Conservation (phyloP, 306 rosid genomes). For the Prunus mongolica region DNA sequence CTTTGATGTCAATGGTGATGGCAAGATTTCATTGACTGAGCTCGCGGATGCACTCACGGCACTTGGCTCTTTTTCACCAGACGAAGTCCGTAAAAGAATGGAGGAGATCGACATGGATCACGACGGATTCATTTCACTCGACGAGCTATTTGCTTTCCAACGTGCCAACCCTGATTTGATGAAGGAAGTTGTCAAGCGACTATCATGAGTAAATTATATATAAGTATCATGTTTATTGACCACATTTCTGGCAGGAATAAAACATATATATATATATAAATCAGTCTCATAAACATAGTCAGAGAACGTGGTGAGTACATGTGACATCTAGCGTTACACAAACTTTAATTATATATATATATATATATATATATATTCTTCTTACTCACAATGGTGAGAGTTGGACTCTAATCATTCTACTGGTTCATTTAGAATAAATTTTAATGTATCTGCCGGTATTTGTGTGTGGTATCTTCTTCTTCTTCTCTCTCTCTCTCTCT, state of each 20-base stretch:
- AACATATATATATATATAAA: neutral
- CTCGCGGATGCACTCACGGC: conserved; percentile 50
- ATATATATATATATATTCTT: neutral
- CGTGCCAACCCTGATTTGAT: conserved; percentile 44
- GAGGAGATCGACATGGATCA: conserved; percentile 57
- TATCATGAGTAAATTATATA: conserved; percentile 3
- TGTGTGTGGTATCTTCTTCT: neutral
- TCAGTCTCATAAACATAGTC: neutral
- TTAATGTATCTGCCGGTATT: neutral
- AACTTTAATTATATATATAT: neutral
- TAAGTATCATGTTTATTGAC: neutral
- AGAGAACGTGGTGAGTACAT: neutral
- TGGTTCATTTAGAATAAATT: neutral
- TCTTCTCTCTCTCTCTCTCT: neutral
- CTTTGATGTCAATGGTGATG: conserved; percentile 62
- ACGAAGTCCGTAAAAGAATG: conserved; percentile 52
- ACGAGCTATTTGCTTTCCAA: conserved; percentile 51
- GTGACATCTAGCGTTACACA: neutral
- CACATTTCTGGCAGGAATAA: neutral
- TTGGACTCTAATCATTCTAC: neutral
- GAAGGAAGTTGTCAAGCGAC: conserved; percentile 44
- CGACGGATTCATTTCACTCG: conserved; percentile 55
- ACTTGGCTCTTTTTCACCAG: conserved; percentile 46
- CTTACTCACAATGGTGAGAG: neutral
- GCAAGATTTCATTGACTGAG: conserved; percentile 52